A percentile compares a stretch with the other conserved stretches of the same genome.
These are phyloP conservation scores for Sordaria brevicollis DNA, from an alignment of 495 filamentous ascomycete genomes.

Conservation along the genomic window DNA sequence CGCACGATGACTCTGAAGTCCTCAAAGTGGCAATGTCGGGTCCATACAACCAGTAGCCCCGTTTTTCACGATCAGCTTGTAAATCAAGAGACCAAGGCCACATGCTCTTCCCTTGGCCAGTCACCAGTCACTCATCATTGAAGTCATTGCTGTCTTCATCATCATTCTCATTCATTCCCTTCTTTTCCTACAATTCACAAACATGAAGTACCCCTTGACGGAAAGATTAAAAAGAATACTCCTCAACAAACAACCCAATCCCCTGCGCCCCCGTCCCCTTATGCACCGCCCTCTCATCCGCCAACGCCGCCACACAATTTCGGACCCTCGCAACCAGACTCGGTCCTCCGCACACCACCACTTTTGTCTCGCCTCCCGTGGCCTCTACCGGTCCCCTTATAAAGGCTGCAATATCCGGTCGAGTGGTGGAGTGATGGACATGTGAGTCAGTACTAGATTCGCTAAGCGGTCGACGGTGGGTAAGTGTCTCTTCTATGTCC, in stretches of 20 bases:
- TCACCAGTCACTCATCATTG: too few relatives aligned
- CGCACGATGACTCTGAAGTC: too few relatives aligned
- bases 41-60: too few relatives aligned
- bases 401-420: constrained; percentile 35
- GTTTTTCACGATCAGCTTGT: too few relatives aligned
- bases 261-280: constrained; percentile 87
- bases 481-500: constrained; percentile 10
- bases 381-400: constrained; percentile 51
- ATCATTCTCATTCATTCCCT: neutral
- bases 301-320: constrained; percentile 55
- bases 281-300: constrained; percentile 80
- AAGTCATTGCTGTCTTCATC: neutral
- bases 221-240: constrained; percentile 37
- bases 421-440: constrained; percentile 24
- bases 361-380: constrained; percentile 70
- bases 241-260: constrained; percentile 41
- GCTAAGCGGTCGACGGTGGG: constrained; percentile 8
- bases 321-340: constrained; percentile 56
- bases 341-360: constrained; percentile 70
- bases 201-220: neutral
- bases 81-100: too few relatives aligned
- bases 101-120: too few relatives aligned
- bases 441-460: constrained; percentile 27
- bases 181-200: neutral
- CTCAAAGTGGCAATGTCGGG: too few relatives aligned